Percentiles rank a stretch among this genome's conserved stretches.
phyloP scores from a whole-genome alignment of 2,329 filamentous ascomycete species.

The Aureobasidium leucospermi region DNA sequence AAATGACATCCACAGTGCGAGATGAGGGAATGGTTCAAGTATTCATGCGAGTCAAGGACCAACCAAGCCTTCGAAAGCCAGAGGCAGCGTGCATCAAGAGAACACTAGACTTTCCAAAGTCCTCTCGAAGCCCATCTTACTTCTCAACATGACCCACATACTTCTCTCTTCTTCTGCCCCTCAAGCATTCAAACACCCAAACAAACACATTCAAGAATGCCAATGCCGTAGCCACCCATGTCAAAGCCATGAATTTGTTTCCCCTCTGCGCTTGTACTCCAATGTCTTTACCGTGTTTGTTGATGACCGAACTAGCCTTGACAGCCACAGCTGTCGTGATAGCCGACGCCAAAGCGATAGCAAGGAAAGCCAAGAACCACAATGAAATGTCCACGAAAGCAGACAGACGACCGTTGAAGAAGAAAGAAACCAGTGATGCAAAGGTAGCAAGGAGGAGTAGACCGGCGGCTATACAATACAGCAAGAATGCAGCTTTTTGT shows the following conservation, averaged over 20 bases:
- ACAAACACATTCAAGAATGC: conserved; percentile 19
- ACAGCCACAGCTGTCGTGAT: conserved; percentile 58
- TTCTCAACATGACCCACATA: background rate
- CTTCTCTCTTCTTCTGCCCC: background rate
- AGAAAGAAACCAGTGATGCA: conserved; percentile 37
- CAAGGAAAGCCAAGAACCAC: conserved; percentile 44
- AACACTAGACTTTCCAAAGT: too few relatives aligned
- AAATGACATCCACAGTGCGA: too few relatives aligned
- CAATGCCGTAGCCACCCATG: conserved; percentile 48
- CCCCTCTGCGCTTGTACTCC: conserved; percentile 46
- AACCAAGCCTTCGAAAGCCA: too few relatives aligned
- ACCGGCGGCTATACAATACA: conserved; percentile 53
- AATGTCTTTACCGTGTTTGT: conserved; percentile 44
- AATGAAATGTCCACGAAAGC: conserved; percentile 45
- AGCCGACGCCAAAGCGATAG: conserved; percentile 66
- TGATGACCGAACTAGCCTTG: conserved; percentile 47
- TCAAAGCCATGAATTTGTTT: conserved; percentile 49
- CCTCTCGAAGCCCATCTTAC: background rate
- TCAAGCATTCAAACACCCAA: conserved; percentile 6
- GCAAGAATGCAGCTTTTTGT: conserved; percentile 47
- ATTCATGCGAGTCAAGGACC: too few relatives aligned
- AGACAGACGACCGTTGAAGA: conserved; percentile 38
- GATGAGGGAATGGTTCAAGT: too few relatives aligned
- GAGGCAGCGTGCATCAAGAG: too few relatives aligned
- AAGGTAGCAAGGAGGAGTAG: conserved; percentile 46